phyloP scores from a whole-genome alignment of 208 protist genomes.

The Porcisia hertigi region DNA sequence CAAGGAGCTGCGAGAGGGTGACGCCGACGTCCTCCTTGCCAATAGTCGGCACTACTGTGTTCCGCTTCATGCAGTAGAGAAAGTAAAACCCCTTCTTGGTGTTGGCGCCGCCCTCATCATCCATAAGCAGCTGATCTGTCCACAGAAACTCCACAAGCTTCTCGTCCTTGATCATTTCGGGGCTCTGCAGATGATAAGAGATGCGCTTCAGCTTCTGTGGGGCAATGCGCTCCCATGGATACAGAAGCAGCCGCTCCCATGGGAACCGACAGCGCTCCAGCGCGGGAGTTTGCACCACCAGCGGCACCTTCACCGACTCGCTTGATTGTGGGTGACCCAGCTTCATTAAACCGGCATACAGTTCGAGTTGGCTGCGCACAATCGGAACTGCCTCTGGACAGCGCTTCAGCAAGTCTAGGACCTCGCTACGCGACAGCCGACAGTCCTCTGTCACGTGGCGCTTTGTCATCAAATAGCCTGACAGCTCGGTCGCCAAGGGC shows the following conservation, averaged over 20 bases:
- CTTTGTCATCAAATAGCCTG: slow-evolving; percentile 78
- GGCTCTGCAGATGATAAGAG: slow-evolving; percentile 44
- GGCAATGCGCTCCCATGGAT: slow-evolving; percentile 46
- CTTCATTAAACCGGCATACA: slow-evolving; percentile 39
- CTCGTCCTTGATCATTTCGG: slow-evolving; percentile 35
- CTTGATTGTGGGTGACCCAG: neutral
- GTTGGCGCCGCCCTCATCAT: slow-evolving; percentile 83
- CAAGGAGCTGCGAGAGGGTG: slow-evolving; percentile 48
- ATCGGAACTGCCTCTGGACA: slow-evolving; percentile 47
- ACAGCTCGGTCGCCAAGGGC: slow-evolving; percentile 73
- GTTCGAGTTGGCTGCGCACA: slow-evolving; percentile 56
- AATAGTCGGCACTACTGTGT: slow-evolving; percentile 29
- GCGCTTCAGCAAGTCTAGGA: slow-evolving; percentile 67
- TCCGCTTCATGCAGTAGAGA: slow-evolving; percentile 69
- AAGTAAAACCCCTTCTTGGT: slow-evolving; percentile 84
- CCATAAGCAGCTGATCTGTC: slow-evolving; percentile 57
- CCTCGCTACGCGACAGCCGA: slow-evolving; percentile 50
- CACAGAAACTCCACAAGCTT: slow-evolving; percentile 67
- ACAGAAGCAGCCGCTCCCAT: slow-evolving; percentile 63
- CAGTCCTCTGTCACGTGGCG: slow-evolving; percentile 83
- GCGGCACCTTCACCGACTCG: slow-evolving; percentile 5
- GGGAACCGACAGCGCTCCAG: slow-evolving; percentile 57
- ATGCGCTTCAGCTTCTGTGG: slow-evolving; percentile 56
- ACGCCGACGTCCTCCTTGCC: slow-evolving; percentile 30
- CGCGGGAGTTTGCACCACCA: slow-evolving; percentile 37